Conservation (phyloP, 306 rosid genomes). For the Herpetospermum pedunculosum region DNA sequence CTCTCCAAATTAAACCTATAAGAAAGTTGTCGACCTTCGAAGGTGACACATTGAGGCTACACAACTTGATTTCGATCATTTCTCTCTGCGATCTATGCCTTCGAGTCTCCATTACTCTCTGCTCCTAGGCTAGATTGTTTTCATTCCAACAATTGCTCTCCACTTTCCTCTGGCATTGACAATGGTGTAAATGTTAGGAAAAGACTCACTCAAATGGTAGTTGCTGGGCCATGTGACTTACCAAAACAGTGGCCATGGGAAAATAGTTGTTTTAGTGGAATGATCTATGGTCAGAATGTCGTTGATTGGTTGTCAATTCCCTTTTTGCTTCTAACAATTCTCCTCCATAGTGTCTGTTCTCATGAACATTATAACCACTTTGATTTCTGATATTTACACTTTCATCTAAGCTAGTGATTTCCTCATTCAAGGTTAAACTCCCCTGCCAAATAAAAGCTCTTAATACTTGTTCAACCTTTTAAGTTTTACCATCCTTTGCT, state of each 20-base stretch:
- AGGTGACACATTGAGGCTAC: background rate
- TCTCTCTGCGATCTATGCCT: background rate
- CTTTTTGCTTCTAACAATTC: background rate
- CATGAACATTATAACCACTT: background rate
- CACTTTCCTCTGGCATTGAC: background rate
- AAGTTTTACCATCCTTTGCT: background rate
- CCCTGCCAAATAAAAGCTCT: background rate
- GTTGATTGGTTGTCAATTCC: background rate
- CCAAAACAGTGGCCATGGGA: background rate
- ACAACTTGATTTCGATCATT: background rate
- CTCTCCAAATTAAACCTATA: background rate
- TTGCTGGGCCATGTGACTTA: background rate
- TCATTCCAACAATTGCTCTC: background rate
- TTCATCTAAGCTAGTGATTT: background rate
- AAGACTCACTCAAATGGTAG: background rate
- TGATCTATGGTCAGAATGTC: background rate
- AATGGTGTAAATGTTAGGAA: background rate
- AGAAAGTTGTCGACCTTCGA: background rate
- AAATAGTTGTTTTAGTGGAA: background rate
- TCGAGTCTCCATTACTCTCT: background rate
- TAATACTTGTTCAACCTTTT: background rate
- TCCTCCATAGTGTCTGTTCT: background rate
- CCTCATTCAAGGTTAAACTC: background rate
- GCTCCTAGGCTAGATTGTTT: background rate
- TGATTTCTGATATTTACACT: background rate